Percentiles rank a stretch among this genome's conserved stretches.
Evolutionary conservation across 371 early-diverging fungal genomes (phyloP).

Genomic region (Mortierella sp.): DNA sequence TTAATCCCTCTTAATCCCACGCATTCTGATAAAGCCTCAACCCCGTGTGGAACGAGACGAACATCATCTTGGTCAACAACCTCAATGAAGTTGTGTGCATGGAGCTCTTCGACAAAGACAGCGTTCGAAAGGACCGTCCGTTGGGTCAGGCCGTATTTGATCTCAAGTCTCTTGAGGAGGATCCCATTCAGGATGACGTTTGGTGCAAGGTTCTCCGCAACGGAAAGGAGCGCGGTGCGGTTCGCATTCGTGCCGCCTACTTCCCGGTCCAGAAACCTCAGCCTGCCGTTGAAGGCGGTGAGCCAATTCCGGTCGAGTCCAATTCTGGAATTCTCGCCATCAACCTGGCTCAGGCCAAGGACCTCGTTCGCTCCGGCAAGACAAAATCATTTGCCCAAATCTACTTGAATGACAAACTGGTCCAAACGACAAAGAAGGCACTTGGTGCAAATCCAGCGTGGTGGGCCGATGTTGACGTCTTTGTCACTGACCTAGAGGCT

Average conservation of each 20-base stretch:
- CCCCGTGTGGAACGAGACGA: slow-evolving; percentile 90
- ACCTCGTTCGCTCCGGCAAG: slow-evolving; percentile 43
- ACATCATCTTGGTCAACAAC: slow-evolving; percentile 75
- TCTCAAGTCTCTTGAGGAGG: slow-evolving; percentile 62
- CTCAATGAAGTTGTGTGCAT: slow-evolving; percentile 72
- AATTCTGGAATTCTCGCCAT: slow-evolving; percentile 52
- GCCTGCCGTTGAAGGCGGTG: slow-evolving; percentile 36
- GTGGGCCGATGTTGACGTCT: slow-evolving; percentile 41
- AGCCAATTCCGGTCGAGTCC: slow-evolving; percentile 39
- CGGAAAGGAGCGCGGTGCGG: slow-evolving; percentile 52
- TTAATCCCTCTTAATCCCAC: too few relatives aligned
- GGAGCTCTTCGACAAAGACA: slow-evolving; percentile 80
- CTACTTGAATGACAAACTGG: slow-evolving; percentile 27
- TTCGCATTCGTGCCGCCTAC: slow-evolving; percentile 52
- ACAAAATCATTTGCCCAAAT: slow-evolving; percentile 35
- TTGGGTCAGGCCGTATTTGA: slow-evolving; percentile 75
- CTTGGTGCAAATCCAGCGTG: slow-evolving; percentile 42
- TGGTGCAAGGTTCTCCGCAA: slow-evolving; percentile 54
- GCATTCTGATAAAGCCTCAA: slow-evolving; percentile 51
- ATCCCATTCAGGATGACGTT: slow-evolving; percentile 58
- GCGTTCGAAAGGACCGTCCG: slow-evolving; percentile 67
- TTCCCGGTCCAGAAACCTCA: slow-evolving; percentile 43
- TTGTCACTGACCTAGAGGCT: slow-evolving; percentile 36
- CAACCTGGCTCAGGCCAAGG: slow-evolving; percentile 54
- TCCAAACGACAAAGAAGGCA: slow-evolving; percentile 33